Base-by-base conservation (phyloP, 148 eudicot species). In the Pouteria glomerata region DNA sequence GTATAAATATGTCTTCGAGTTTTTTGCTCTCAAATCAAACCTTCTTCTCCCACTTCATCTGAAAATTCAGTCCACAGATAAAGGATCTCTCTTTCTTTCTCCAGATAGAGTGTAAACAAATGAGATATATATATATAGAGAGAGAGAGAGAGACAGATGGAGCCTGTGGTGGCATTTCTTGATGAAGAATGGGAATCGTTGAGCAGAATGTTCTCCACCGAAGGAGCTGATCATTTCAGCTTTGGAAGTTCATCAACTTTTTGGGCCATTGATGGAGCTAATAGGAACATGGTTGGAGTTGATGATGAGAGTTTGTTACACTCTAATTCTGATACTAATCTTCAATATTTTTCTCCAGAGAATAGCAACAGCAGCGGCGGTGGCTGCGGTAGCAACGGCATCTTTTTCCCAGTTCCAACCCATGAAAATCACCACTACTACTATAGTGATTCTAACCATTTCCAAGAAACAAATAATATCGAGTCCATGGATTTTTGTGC, bases 121-220 rank as follows among this genome's bases (percentile, higher is more conserved):
- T 1, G 8, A 30, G 4, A 21, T 18, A 31, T 33, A 26, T 30
- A 18, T 2, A 4, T 1, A n/a, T 0, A 33, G 3, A 55, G 8
- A 33, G 26, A 51, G 12, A 30, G 30, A 42, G 31, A 30, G 55
- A 30, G 53, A 19, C 59, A 57, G 58, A 75, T 82, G 88, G 84
- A 81, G 75, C 24, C 71, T 11, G 63, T 80, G 53, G 86, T 79
- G 53, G 71, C 76, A 23, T 82, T 81, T 70, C 50, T 78, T 52
- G 81, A 84, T 35, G 85, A 81, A 68, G 90, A 89, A 27, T 84
- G 82, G 82, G 90, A 81, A 13, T 79, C 81, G 3, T 58, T 86
- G 56, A 74, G 75, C 74, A 83, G 76, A 77, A 71, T 89, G 63
- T 82, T 89, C 59, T 65, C 83, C 39, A 42, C 44, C 3, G 75